These are phyloP conservation scores for Ophiostoma sp. DNA, from an alignment of 2,329 filamentous ascomycete genomes.

Conservation along the genomic window DNA sequence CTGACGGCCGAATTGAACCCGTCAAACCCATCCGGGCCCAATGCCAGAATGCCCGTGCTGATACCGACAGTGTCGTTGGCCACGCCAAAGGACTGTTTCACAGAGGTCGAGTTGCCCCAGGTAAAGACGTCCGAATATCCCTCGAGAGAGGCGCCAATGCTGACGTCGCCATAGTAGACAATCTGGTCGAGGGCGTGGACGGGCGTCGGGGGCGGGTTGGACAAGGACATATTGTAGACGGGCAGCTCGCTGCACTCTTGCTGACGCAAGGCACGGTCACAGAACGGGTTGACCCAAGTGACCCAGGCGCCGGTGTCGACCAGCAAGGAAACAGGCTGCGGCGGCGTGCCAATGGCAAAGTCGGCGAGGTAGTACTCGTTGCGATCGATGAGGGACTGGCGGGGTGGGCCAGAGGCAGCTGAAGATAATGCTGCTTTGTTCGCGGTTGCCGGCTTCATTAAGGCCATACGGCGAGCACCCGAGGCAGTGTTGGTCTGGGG, in stretches of 20 bases:
- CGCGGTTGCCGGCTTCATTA: not conserved
- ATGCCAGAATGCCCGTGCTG: constrained; percentile 20
- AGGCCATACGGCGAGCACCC: not conserved
- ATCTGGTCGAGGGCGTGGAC: constrained; percentile 22
- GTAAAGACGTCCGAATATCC: constrained; percentile 24
- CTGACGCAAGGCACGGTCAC: not conserved
- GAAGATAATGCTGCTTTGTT: not conserved
- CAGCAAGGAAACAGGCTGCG: constrained; percentile 16
- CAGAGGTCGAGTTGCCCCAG: not conserved
- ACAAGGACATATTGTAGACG: constrained; percentile 5
- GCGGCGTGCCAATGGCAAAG: constrained; percentile 23
- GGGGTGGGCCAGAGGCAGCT: not conserved
- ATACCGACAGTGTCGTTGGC: constrained; percentile 19
- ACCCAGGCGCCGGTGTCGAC: constrained; percentile 24
- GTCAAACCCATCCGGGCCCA: constrained; percentile 17
- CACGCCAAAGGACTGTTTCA: constrained; percentile 21
- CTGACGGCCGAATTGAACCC: constrained; percentile 21
- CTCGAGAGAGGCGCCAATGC: constrained; percentile 1
- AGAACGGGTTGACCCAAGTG: constrained; percentile 24
- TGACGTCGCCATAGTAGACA: not conserved
- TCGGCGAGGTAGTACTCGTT: constrained; percentile 24
- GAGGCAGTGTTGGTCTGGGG: not conserved
- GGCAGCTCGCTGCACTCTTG: constrained; percentile 10
- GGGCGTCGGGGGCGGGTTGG: constrained; percentile 4
- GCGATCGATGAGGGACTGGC: constrained; percentile 18